Evolutionary conservation across 345 rosid species (phyloP).

Genomic region (Gossypium sturtianum): DNA sequence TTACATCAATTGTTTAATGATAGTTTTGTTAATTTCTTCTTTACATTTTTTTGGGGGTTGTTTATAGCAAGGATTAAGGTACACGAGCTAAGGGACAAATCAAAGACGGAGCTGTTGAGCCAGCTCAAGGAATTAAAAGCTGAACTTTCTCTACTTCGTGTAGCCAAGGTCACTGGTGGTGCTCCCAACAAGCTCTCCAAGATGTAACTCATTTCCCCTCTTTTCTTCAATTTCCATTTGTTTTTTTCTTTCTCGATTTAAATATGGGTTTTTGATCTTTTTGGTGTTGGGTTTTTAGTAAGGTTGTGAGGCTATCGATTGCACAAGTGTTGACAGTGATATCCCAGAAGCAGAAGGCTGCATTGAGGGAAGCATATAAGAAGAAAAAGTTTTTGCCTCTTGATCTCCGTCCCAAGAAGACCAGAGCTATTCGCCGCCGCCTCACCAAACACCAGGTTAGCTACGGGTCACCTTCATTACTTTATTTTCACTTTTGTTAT

Average conservation of each 20-base stretch:
- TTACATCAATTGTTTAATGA: not conserved
- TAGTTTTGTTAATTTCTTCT: not conserved
- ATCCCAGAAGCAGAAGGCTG: constrained; percentile 49
- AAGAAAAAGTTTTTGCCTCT: constrained; percentile 49
- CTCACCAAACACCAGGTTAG: constrained; percentile 53
- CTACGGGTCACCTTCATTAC: not conserved
- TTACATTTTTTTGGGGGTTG: not conserved
- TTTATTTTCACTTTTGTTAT: not conserved
- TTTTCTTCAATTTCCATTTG: not conserved
- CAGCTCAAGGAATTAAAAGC: constrained; percentile 49
- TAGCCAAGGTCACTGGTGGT: constrained; percentile 63
- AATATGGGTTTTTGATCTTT: not conserved
- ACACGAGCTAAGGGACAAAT: constrained; percentile 48
- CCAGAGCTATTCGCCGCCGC: constrained; percentile 52
- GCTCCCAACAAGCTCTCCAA: constrained; percentile 67
- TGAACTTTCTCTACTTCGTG: constrained; percentile 60
- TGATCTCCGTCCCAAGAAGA: constrained; percentile 61
- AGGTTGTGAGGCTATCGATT: constrained; percentile 48
- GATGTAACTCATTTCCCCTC: constrained; percentile 25
- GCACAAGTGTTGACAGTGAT: constrained; percentile 50
- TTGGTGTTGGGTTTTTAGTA: constrained; percentile 25
- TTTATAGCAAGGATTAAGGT: constrained; percentile 50
- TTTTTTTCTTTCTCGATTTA: not conserved
- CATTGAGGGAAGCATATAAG: constrained; percentile 41
- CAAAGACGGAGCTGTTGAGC: constrained; percentile 39